Evolutionary conservation across 2,329 filamentous ascomycete species (phyloP).

Genomic region (Fusarium coicis): DNA sequence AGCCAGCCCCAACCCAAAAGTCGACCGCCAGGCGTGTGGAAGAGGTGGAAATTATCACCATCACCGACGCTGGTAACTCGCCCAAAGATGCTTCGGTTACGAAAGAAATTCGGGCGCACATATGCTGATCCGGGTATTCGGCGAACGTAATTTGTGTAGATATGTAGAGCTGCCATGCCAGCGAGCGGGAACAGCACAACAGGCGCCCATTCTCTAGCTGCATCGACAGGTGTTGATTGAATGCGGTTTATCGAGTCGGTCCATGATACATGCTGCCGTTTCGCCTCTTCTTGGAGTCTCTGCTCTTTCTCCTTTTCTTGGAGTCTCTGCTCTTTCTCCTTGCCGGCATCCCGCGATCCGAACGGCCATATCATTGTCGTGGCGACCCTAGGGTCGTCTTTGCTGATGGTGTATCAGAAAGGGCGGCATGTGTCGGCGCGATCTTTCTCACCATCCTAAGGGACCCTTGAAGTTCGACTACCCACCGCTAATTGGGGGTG

Average conservation of each 20-base stretch:
- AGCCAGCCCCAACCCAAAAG: constrained; percentile 94
- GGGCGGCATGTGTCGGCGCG: constrained; percentile 22
- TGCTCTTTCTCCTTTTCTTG: constrained; percentile 35
- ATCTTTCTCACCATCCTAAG: constrained; percentile 1
- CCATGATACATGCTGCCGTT: constrained; percentile 52
- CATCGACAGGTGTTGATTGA: constrained; percentile 46
- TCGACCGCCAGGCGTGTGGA: constrained; percentile 92
- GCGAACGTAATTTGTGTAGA: constrained; percentile 82
- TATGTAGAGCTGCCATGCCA: constrained; percentile 52
- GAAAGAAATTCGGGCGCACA: constrained; percentile 80
- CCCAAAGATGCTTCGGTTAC: constrained; percentile 81
- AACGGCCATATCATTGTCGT: constrained; percentile 56
- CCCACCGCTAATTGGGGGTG: constrained; percentile 39
- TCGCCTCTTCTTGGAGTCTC: constrained; percentile 30
- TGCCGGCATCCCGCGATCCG: constrained; percentile 44
- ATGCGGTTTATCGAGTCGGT: constrained; percentile 48
- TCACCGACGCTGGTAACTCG: constrained; percentile 94
- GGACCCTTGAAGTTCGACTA: constrained; percentile 28
- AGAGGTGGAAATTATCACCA: constrained; percentile 94
- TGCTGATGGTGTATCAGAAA: constrained; percentile 29
- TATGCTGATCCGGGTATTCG: constrained; percentile 82
- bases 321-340: constrained; percentile 34
- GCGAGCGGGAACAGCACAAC: constrained; percentile 52
- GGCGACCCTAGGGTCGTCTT: constrained; percentile 45
- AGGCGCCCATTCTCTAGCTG: constrained; percentile 54